Evolutionary conservation across 352 stramenopile species (phyloP).

Genomic region (Phytophthora ohioensis): DNA sequence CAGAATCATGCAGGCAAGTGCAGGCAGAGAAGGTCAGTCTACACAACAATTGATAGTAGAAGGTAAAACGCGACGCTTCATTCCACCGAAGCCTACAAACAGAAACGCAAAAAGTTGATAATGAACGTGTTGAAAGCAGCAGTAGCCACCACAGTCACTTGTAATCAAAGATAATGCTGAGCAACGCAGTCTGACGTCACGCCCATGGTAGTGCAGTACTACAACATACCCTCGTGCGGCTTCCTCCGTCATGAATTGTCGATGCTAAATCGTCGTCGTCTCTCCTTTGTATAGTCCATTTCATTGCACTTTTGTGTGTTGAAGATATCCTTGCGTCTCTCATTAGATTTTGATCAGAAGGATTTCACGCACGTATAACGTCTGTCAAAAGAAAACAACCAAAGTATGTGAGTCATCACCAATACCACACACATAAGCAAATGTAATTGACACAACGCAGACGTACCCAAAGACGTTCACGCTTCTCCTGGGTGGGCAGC

Average conservation of each 20-base stretch:
- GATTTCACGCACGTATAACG: conserved; percentile 57
- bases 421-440: conserved; percentile 9
- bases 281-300: conserved; percentile 2
- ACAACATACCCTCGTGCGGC: not conserved
- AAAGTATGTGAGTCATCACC: conserved; percentile 25
- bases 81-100: conserved; percentile 6
- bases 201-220: not conserved
- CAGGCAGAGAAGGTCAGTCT: conserved; percentile 53
- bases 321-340: conserved; percentile 5
- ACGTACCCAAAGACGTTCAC: conserved; percentile 84
- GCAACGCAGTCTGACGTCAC: conserved; percentile 1
- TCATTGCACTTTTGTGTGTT: conserved; percentile 9
- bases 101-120: conserved; percentile 8
- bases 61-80: conserved; percentile 27
- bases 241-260: conserved; percentile 13
- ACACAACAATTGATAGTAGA: not conserved
- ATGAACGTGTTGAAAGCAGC: conserved; percentile 17
- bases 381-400: conserved; percentile 37
- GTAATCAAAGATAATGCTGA: conserved; percentile 12
- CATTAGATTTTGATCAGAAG: conserved; percentile 57
- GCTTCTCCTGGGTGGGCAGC: conserved; percentile 86
- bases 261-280: conserved; percentile 31
- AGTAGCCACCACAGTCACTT: not conserved
- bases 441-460: not conserved
- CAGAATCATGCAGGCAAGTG: conserved; percentile 81